Percentiles rank a stretch among this genome's conserved stretches.
phyloP scores from a whole-genome alignment of 1,284 basidiomycete genomes.

The Apiotrichum mycotoxinovorans region DNA sequence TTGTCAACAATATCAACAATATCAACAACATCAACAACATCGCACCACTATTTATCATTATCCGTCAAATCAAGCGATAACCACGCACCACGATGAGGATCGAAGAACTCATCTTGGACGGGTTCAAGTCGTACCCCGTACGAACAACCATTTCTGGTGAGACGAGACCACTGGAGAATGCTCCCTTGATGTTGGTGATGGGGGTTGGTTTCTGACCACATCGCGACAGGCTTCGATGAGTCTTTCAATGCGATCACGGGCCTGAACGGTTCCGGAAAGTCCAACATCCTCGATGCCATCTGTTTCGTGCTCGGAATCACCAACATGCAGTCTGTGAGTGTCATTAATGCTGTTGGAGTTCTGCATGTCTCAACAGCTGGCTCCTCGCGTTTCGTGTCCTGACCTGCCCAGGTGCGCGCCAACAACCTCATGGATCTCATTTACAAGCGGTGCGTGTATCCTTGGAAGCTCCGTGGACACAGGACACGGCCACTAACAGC shows the following conservation, averaged over 20 bases:
- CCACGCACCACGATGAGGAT: conserved; percentile 60
- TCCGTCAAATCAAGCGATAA: neutral
- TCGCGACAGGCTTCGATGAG: conserved; percentile 80
- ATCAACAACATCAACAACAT: neutral
- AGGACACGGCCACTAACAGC: conserved; percentile 14
- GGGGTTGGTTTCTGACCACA: neutral
- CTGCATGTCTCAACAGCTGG: neutral
- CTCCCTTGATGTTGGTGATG: neutral
- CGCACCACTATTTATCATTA: no score
- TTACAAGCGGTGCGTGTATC: conserved; percentile 44
- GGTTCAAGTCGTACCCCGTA: conserved; percentile 95
- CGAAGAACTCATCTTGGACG: conserved; percentile 75
- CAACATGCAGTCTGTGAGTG: conserved; percentile 74
- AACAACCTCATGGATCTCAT: conserved; percentile 96
- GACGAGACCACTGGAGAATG: no score
- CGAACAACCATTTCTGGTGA: conserved; percentile 76
- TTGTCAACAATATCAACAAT: neutral
- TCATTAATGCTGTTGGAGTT: neutral
- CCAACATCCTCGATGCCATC: conserved; percentile 96
- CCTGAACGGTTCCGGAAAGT: conserved; percentile 85
- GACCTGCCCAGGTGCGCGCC: conserved; percentile 71
- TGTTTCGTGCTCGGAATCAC: conserved; percentile 96
- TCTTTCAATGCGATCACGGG: conserved; percentile 98
- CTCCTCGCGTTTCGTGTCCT: neutral
- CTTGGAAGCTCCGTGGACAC: no score